Evolutionary conservation across 2,329 filamentous ascomycete genomes (phyloP).

Genomic region (Monilinia laxa): DNA sequence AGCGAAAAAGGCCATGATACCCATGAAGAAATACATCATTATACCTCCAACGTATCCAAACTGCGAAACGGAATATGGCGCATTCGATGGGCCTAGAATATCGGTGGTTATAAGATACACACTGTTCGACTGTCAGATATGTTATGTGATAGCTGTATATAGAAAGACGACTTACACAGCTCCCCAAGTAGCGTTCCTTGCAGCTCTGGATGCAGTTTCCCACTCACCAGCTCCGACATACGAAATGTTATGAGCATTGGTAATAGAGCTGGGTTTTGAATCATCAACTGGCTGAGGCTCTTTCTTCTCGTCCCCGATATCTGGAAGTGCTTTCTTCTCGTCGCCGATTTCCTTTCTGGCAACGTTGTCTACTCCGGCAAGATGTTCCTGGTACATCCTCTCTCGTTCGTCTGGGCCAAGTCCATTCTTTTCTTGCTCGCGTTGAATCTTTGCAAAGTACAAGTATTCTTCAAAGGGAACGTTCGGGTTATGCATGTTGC

Average conservation of each 20-base stretch:
- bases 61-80: conserved; percentile 20
- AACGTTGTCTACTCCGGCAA: conserved; percentile 6
- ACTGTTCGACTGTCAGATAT: conserved; percentile 15
- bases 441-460: conserved; percentile 40
- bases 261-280: conserved; percentile 8
- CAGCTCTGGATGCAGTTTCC: conserved; percentile 47
- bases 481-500: conserved; percentile 35
- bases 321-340: conserved; percentile 17
- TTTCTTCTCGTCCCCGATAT: conserved; percentile 2
- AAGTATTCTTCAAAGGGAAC: conserved; percentile 41
- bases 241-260: not conserved
- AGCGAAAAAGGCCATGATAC: conserved; percentile 30
- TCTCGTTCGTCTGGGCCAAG: conserved; percentile 28
- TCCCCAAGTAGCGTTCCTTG: conserved; percentile 48
- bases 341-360: conserved; percentile 18
- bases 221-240: conserved; percentile 41
- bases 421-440: conserved; percentile 31
- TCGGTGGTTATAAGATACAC: conserved; percentile 37
- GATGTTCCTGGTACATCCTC: conserved; percentile 29
- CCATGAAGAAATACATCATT: conserved; percentile 31
- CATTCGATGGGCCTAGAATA: conserved; percentile 29
- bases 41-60: conserved; percentile 21
- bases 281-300: not conserved
- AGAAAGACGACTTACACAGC: conserved; percentile 39
- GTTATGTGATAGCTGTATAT: not conserved